Evolutionary conservation across 208 protist species (phyloP), one percentile per base, ranked within the genome.

Genomic region (Trypanosoma cruzi): DNA sequence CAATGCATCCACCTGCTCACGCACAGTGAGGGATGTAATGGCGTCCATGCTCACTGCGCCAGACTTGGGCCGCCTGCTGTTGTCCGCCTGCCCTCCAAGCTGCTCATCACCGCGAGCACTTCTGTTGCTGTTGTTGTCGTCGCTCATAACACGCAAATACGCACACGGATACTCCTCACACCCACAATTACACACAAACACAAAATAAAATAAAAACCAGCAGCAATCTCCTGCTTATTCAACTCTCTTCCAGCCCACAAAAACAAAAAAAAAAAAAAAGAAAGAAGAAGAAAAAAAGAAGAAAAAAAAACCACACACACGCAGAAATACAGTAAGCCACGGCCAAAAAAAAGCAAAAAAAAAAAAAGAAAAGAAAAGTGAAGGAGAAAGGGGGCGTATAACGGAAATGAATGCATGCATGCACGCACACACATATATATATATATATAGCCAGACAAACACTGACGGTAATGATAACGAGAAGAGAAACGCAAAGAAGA

Each of bases 1-100:
- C 10, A 94, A 73, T 16, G 90, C 74, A n/a, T 89, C 75, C 24
- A 85, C 83, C 64, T 95, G 87, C 60, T 90, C 72, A 32, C 71
- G 55, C 22, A 56, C 29, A 40, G 73, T 66, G 18, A 94, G 73
- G 6, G 72, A 64, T 14, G 67, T 71, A 29, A 91, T 72, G 8
- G 54, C 49, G 34, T 79, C 64, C 34, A 57, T 32, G 40, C 58
- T 64, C 53, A 68, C 69, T 32, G 40, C 46, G 29, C 13, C 54
- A 49, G 29, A 44, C 56, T 62, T 62, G 36, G n/a, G 8, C 2
- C n/a, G 14, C 14, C 20, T 4, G 13, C 54, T 6, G 54, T 58
- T 5, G 29, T 1, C 37, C 7, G 10, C n/a, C 28, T 71, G 64
- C 62, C 26, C 36, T 55, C 40, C 36, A 40, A 31, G 34, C 53